Evolutionary conservation across 139 green algal genomes (phyloP).

Genomic region (Tetradesmus lagerheimii): DNA sequence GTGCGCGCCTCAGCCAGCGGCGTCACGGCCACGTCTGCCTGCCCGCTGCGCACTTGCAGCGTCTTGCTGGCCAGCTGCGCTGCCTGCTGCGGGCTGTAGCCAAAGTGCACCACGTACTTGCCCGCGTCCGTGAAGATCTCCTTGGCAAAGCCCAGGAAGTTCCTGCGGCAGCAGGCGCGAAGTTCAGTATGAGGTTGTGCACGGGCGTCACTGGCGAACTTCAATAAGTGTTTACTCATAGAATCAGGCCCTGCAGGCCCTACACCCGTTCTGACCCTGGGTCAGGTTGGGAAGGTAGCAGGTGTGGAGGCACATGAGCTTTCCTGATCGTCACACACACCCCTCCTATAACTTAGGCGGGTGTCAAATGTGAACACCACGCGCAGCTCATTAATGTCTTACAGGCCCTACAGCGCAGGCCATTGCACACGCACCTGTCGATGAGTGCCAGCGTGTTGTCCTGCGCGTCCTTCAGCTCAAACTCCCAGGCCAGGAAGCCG

Average conservation of each 20-base stretch:
- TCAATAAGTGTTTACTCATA: too few species aligned
- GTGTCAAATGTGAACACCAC: too few species aligned
- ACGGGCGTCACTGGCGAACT: too few species aligned
- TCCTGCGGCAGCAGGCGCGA: not conserved
- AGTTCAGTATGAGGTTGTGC: not conserved
- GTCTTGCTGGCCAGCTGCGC: conserved; percentile 58
- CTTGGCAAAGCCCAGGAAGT: conserved; percentile 81
- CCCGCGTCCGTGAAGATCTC: conserved; percentile 84
- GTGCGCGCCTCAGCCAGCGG: conserved; percentile 25
- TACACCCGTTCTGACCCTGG: too few species aligned
- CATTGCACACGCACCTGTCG: conserved; percentile 62
- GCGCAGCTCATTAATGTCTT: too few species aligned
- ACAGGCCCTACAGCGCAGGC: too few species aligned
- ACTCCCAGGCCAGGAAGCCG: conserved; percentile 91
- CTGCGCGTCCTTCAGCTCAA: conserved; percentile 81
- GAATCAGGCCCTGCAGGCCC: too few species aligned
- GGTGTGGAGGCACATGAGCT: too few species aligned
- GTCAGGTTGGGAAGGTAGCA: too few species aligned
- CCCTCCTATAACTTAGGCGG: too few species aligned
- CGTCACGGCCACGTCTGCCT: conserved; percentile 3
- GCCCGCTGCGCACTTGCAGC: conserved; percentile 35
- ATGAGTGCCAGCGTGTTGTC: conserved; percentile 87
- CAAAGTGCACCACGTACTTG: conserved; percentile 94
- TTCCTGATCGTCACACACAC: too few species aligned
- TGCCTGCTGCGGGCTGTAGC: conserved; percentile 58